Conservation (phyloP, 106 monocot species). For the Dioscorea alata region DNA sequence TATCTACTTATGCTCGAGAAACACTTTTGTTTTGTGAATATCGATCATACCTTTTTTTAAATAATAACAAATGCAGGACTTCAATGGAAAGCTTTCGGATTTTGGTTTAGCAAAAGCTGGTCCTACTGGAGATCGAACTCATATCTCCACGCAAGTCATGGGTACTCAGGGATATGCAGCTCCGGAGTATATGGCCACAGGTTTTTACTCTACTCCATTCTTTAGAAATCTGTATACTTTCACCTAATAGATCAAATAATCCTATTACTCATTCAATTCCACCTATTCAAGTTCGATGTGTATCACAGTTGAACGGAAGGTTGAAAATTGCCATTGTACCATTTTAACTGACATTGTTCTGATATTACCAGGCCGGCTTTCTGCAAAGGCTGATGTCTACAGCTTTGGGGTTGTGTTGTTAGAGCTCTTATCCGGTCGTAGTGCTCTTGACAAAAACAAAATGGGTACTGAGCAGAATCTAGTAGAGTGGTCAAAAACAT, state of each 20-base stretch:
- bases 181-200: slow-evolving; percentile 12
- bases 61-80: slow-evolving; percentile 2
- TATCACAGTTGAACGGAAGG: too few relatives aligned
- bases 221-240: too few relatives aligned
- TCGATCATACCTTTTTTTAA: neutral
- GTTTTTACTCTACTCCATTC: neutral
- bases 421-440: slow-evolving; percentile 23
- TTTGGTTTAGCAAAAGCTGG: slow-evolving; percentile 13
- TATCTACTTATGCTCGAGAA: neutral
- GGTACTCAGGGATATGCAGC: slow-evolving; percentile 14
- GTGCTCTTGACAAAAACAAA: slow-evolving; percentile 5
- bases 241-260: too few relatives aligned
- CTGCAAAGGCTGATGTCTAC: slow-evolving; percentile 29
- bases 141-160: slow-evolving; percentile 13
- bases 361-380: slow-evolving; percentile 13
- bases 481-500: slow-evolving; percentile 22
- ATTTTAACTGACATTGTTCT: neutral
- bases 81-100: slow-evolving; percentile 9
- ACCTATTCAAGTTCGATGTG: too few relatives aligned
- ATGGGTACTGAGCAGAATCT: slow-evolving; percentile 13
- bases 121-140: slow-evolving; percentile 10
- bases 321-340: neutral
- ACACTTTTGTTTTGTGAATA: neutral
- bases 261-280: too few relatives aligned
- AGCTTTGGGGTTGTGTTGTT: slow-evolving; percentile 32